Evolutionary conservation across 768 basidiomycete genomes (phyloP).

Genomic region (Strobilomyces dryophilus): DNA sequence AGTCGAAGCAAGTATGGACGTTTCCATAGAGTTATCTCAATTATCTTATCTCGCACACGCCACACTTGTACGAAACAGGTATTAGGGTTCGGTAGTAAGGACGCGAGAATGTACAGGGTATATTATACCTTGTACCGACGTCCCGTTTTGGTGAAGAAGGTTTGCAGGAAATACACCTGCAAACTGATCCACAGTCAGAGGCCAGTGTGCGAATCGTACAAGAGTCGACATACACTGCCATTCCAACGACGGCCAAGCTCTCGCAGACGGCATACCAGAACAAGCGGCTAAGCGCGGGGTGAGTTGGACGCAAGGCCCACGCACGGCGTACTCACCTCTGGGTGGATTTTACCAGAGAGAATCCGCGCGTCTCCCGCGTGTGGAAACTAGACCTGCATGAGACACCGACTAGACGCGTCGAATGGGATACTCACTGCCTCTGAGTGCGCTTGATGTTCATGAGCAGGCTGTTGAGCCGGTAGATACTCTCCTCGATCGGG

Average conservation of each 20-base stretch:
- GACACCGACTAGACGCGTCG: background rate
- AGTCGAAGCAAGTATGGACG: too few relatives aligned
- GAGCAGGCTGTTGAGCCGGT: conserved; percentile 82
- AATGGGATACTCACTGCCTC: conserved; percentile 66
- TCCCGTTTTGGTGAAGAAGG: conserved; percentile 94
- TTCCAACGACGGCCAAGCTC: conserved; percentile 70
- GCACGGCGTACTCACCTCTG: conserved; percentile 53
- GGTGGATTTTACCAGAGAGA: conserved; percentile 86
- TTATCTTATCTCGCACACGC: conserved; percentile 12
- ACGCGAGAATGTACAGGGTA: conserved; percentile 9
- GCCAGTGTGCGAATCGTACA: background rate
- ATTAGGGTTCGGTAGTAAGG: conserved; percentile 1
- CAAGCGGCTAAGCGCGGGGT: conserved; percentile 53
- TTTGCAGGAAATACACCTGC: conserved; percentile 90
- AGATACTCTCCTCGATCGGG: conserved; percentile 92
- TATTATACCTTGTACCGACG: conserved; percentile 81
- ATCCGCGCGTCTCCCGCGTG: conserved; percentile 91
- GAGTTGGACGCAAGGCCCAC: background rate
- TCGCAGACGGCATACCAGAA: conserved; percentile 94
- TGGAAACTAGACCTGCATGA: conserved; percentile 63
- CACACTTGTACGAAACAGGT: background rate
- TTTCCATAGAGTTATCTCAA: background rate
- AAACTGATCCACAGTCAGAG: conserved; percentile 42
- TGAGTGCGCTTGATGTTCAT: conserved; percentile 90
- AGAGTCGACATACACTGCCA: conserved; percentile 71